phyloP scores from a whole-genome alignment of 768 basidiomycete genomes.

The Podaxis carcinomalis region DNA sequence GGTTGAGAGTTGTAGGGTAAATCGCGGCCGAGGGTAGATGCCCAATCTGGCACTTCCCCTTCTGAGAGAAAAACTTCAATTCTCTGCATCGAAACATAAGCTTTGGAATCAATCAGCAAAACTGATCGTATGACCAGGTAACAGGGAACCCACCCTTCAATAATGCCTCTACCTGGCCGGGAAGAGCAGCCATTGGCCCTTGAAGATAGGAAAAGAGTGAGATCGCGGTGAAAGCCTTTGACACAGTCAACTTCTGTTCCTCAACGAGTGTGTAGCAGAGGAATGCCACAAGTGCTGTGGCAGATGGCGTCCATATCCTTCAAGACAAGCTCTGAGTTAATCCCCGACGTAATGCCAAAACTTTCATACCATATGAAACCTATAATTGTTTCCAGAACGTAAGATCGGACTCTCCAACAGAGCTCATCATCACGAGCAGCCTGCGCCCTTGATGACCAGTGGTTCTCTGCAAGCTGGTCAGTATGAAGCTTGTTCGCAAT shows the following conservation, averaged over 20 bases:
- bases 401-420: conserved; percentile 61
- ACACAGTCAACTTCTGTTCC: conserved; percentile 62
- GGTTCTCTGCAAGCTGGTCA: conserved; percentile 36
- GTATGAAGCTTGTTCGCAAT: background rate
- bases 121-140: background rate
- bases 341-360: background rate
- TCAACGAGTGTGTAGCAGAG: conserved; percentile 66
- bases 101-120: conserved; percentile 25
- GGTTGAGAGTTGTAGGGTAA: conserved; percentile 1
- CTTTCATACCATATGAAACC: conserved; percentile 59
- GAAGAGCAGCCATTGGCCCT: conserved; percentile 60
- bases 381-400: conserved; percentile 54
- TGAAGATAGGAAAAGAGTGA: conserved; percentile 73
- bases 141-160: conserved; percentile 41
- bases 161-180: conserved; percentile 60
- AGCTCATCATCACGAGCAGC: conserved; percentile 60
- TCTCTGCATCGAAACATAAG: conserved; percentile 77
- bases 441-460: conserved; percentile 53
- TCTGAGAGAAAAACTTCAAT: conserved; percentile 72
- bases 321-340: background rate
- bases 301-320: conserved; percentile 73
- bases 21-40: conserved; percentile 45
- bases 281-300: conserved; percentile 59
- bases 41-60: conserved; percentile 76
- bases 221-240: conserved; percentile 78